Conservation (phyloP, 441 rosid species). For the Theobroma grandiflorum region DNA sequence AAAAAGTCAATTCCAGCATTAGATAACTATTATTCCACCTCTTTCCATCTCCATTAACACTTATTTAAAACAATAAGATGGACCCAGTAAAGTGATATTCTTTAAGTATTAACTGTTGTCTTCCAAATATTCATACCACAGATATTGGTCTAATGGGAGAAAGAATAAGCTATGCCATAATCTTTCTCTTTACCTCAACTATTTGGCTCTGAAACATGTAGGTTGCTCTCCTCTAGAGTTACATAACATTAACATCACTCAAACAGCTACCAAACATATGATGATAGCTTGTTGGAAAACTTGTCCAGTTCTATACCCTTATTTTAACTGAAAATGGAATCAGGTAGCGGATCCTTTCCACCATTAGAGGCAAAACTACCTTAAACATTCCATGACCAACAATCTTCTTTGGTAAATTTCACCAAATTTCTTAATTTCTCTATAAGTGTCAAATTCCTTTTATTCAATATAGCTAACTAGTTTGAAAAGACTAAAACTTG, state of each 20-base stretch:
- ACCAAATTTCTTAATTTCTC: background rate
- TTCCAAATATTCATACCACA: background rate
- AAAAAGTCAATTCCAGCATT: background rate
- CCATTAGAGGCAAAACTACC: background rate
- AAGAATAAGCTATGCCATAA: background rate
- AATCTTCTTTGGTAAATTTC: background rate
- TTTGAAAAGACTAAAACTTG: background rate
- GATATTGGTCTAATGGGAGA: background rate
- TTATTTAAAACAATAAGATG: background rate
- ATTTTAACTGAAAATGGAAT: background rate
- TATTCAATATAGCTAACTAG: background rate
- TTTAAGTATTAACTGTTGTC: background rate
- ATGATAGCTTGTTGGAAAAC: background rate
- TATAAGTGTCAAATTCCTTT: background rate
- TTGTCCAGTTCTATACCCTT: background rate
- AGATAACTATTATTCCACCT: background rate
- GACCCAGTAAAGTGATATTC: background rate
- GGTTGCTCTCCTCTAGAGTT: background rate
- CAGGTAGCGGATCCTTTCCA: background rate
- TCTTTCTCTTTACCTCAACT: background rate
- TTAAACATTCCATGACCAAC: constrained; percentile 2
- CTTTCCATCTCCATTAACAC: background rate
- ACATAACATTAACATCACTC: constrained; percentile 3
- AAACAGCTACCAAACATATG: background rate
- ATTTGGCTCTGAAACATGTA: background rate